Evolutionary conservation across 148 eudicot genomes (phyloP).

Genomic region (Vaccinium darrowii): DNA sequence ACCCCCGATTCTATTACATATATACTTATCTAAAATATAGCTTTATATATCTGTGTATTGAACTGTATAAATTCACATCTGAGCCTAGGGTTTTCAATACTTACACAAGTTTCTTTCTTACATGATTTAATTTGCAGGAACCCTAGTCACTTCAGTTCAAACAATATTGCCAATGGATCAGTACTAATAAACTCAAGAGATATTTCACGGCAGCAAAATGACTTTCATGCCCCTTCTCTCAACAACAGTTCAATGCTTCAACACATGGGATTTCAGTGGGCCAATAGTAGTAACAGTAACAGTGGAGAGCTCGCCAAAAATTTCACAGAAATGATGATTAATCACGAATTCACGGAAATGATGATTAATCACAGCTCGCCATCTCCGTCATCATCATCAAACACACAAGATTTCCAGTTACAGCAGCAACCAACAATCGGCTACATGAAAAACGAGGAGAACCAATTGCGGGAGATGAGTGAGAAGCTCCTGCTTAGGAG

Average conservation of each 20-base stretch:
- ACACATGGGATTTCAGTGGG: conserved; percentile 43
- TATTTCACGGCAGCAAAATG: conserved; percentile 21
- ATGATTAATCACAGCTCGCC: conserved; percentile 27
- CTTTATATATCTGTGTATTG: background rate
- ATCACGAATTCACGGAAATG: conserved; percentile 40
- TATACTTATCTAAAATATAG: background rate
- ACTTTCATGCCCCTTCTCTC: conserved; percentile 22
- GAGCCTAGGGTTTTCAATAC: conserved; percentile 3
- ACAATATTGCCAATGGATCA: conserved; percentile 21
- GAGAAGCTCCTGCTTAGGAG: conserved; percentile 43
- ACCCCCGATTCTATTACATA: background rate
- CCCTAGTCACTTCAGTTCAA: conserved; percentile 32
- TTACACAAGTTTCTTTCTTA: background rate
- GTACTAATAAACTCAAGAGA: conserved; percentile 16
- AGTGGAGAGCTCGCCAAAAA: conserved; percentile 36
- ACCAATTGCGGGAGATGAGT: conserved; percentile 14
- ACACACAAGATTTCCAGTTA: conserved; percentile 27
- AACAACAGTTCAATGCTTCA: conserved; percentile 40
- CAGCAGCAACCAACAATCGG: conserved; percentile 1
- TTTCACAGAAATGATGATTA: conserved; percentile 38
- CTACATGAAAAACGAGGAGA: conserved; percentile 27
- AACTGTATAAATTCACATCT: background rate
- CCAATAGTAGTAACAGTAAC: conserved; percentile 18
- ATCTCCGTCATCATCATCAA: conserved; percentile 23
- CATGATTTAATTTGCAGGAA: conserved; percentile 34